A percentile compares a stretch with the other conserved stretches of the same genome.
Evolutionary conservation across 2,329 filamentous ascomycete species (phyloP).

Genomic region (Aspergillus proliferans): DNA sequence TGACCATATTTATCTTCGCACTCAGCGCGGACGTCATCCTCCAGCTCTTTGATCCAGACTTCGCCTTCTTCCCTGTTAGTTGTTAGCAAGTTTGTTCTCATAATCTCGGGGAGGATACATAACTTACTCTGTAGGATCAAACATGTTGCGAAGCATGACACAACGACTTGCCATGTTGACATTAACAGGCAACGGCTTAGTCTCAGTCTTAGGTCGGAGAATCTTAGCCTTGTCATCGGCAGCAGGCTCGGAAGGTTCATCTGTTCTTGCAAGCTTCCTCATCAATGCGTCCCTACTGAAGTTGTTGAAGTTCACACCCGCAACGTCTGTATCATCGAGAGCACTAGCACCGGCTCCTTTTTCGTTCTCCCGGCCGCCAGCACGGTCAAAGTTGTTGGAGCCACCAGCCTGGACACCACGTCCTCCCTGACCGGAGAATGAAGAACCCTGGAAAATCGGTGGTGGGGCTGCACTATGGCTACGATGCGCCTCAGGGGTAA

Average conservation of each 20-base stretch:
- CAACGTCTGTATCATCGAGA: slow-evolving; percentile 94
- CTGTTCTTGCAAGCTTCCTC: slow-evolving; percentile 94
- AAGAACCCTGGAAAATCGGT: slow-evolving; percentile 75
- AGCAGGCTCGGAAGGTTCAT: slow-evolving; percentile 58
- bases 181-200: slow-evolving; percentile 72
- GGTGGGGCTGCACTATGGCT: slow-evolving; percentile 61
- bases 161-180: slow-evolving; percentile 91
- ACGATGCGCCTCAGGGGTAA: slow-evolving; percentile 91
- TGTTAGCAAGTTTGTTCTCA: slow-evolving; percentile 27
- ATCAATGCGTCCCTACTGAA: slow-evolving; percentile 98
- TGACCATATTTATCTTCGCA: slow-evolving; percentile 94
- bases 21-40: slow-evolving; percentile 87
- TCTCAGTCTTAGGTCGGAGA: slow-evolving; percentile 70
- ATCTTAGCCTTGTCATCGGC: slow-evolving; percentile 64
- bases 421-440: slow-evolving; percentile 84
- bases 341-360: slow-evolving; percentile 87
- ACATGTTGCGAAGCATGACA: slow-evolving; percentile 92
- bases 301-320: slow-evolving; percentile 98
- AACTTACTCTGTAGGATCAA: slow-evolving; percentile 82
- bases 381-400: slow-evolving; percentile 74
- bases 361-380: slow-evolving; percentile 79
- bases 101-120: not conserved
- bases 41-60: slow-evolving; percentile 84
- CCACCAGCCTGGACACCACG: slow-evolving; percentile 76
- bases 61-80: slow-evolving; percentile 71